Evolutionary conservation across 164 flowering plant genomes (phyloP).

Genomic region (Houttuynia cordata): DNA sequence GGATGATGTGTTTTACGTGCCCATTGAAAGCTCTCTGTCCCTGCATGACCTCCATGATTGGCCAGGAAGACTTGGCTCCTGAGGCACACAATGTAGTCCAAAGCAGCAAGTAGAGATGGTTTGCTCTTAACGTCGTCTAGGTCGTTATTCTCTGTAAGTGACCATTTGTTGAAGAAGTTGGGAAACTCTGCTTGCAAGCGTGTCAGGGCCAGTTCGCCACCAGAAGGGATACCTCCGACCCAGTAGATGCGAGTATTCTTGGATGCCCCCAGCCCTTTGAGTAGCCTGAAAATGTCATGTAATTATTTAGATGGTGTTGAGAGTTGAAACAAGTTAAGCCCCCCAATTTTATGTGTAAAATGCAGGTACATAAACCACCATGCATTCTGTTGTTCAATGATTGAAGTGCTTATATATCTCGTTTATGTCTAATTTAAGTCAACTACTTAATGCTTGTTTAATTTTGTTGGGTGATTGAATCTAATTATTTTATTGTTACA

Average conservation of each 20-base stretch:
- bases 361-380: too few relatives aligned
- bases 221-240: slow-evolving; percentile 16
- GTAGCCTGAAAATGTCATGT: slow-evolving; percentile 3
- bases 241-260: slow-evolving; percentile 13
- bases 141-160: slow-evolving; percentile 10
- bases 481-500: too few relatives aligned
- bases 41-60: slow-evolving; percentile 20
- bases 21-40: slow-evolving; percentile 17
- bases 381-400: too few relatives aligned
- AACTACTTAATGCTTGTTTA: too few relatives aligned
- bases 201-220: slow-evolving; percentile 8
- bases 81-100: slow-evolving; percentile 18
- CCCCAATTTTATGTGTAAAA: too few relatives aligned
- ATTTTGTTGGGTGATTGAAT: too few relatives aligned
- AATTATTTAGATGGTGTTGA: too few relatives aligned
- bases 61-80: slow-evolving; percentile 22
- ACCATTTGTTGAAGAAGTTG: slow-evolving; percentile 14
- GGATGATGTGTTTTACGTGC: slow-evolving; percentile 14
- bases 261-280: slow-evolving; percentile 18
- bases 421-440: too few relatives aligned
- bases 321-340: too few relatives aligned
- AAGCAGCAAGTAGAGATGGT: slow-evolving; percentile 14
- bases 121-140: slow-evolving; percentile 8
- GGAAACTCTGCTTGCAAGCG: slow-evolving; percentile 11
- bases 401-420: too few relatives aligned